Evolutionary conservation across 768 basidiomycete genomes (phyloP).

Genomic region (Mycena capillaripes): DNA sequence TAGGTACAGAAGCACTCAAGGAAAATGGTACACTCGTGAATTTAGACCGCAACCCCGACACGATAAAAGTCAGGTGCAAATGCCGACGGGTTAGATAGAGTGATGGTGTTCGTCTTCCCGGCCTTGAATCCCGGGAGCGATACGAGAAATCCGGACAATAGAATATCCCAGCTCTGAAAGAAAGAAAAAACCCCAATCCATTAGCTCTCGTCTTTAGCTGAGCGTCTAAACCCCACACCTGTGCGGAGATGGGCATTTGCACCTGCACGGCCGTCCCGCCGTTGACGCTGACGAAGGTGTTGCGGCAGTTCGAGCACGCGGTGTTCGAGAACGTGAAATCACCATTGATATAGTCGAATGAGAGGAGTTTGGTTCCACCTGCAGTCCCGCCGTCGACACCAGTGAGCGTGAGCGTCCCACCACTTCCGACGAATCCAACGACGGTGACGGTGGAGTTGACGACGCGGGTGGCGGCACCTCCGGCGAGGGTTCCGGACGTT

Average conservation of each 20-base stretch:
- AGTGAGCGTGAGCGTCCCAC: slow-evolving; percentile 59
- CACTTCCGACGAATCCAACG: slow-evolving; percentile 58
- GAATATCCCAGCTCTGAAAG: slow-evolving; percentile 60
- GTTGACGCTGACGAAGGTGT: slow-evolving; percentile 62
- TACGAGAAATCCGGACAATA: slow-evolving; percentile 56
- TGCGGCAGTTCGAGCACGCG: slow-evolving; percentile 63
- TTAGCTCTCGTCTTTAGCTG: neutral
- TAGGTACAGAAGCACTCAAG: too few species aligned
- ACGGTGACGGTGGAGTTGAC: slow-evolving; percentile 54
- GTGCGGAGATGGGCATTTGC: slow-evolving; percentile 63
- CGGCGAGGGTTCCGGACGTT: slow-evolving; percentile 50
- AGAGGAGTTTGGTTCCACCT: slow-evolving; percentile 59
- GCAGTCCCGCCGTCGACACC: slow-evolving; percentile 56
- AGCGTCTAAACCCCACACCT: slow-evolving; percentile 47
- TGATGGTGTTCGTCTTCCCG: slow-evolving; percentile 59
- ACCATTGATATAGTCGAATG: slow-evolving; percentile 64
- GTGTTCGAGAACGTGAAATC: slow-evolving; percentile 59
- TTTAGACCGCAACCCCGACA: slow-evolving; percentile 52
- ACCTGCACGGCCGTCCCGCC: slow-evolving; percentile 57
- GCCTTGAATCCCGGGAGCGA: slow-evolving; percentile 58
- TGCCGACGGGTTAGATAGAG: slow-evolving; percentile 58
- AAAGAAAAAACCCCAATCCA: neutral
- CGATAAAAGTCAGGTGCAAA: slow-evolving; percentile 59
- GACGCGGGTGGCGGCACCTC: slow-evolving; percentile 52
- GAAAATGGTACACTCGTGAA: neutral